phyloP scores from a whole-genome alignment of 441 rosid genomes.

The Cnidoscolus chayamansa region DNA sequence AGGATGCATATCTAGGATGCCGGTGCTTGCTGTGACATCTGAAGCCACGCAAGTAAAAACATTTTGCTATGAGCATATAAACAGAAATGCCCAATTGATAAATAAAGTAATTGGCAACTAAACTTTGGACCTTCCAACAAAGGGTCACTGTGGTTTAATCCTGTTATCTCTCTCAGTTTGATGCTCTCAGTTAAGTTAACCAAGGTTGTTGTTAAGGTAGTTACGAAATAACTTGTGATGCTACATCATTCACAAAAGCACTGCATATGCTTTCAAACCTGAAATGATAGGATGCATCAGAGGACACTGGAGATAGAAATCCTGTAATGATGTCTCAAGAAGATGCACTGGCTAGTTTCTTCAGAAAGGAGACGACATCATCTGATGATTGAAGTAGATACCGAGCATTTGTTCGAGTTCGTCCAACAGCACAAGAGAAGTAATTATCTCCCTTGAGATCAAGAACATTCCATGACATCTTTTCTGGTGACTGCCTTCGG shows the following conservation, averaged over 20 bases:
- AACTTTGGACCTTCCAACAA: neutral
- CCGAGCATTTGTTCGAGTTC: slow-evolving; percentile 78
- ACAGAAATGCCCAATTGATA: neutral
- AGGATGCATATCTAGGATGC: too few relatives aligned
- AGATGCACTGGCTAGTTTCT: slow-evolving; percentile 51
- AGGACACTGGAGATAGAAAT: neutral
- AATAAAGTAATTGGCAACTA: too few relatives aligned
- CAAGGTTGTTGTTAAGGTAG: neutral
- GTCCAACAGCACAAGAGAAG: slow-evolving; percentile 93
- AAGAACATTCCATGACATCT: slow-evolving; percentile 89
- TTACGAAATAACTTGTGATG: neutral
- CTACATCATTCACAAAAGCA: neutral
- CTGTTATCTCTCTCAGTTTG: neutral
- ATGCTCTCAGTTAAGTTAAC: neutral
- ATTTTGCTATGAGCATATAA: neutral
- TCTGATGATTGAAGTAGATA: slow-evolving; percentile 70
- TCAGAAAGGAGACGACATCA: slow-evolving; percentile 72
- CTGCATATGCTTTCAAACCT: slow-evolving; percentile 1
- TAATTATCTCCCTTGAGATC: slow-evolving; percentile 96
- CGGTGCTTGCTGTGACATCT: too few relatives aligned
- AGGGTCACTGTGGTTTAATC: slow-evolving; percentile 7
- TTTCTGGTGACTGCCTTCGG: slow-evolving; percentile 57
- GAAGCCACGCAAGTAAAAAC: neutral
- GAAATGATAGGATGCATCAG: neutral
- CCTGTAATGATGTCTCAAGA: slow-evolving; percentile 1